Base-by-base conservation (phyloP, 169 alveolate genomes). In the Plasmodium adleri region DNA sequence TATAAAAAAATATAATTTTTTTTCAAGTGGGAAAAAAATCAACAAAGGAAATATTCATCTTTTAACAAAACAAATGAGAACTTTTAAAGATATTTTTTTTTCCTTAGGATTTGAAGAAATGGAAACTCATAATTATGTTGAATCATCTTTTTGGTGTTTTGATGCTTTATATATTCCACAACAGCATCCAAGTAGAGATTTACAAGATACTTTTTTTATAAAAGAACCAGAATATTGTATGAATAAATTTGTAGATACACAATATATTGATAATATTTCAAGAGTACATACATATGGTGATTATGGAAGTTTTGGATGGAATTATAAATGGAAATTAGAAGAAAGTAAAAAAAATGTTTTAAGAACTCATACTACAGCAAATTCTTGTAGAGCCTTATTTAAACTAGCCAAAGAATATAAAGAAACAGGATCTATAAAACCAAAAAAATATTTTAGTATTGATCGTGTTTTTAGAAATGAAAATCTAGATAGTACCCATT, bases 341-440 rank as follows among this genome's bases (percentile, higher is more conserved):
- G 92, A 97, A 93, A 80, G 93, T 52, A 90, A 88, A 59, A 92
- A 80, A 54, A 88, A 89, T 52, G 93, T 95, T 24, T 95, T 98
- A 85, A 93, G 99, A 92, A 99, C 99, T 1, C 99, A 99, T 92
- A 98, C 99, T 2, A 99, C 99, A n/a, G 99, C 99, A 1, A 98
- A 97, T 75, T 96, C 99, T 1, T 98, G 99, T 28, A 95, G 99
- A 74, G 95, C 97, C 97, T 95, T 99, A 49, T 96, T 96, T 83
- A 85, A 94, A 73, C 93, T 98, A 64, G 99, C 99, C 9, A 97
- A 98, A 90, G 97, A 98, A 78, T 95, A 95, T 74, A 93, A 96
- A 56, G 39, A 90, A 92, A 88, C 26, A 72, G 80, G 88, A 54
- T 88, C 52, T 70, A 92, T 74, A 45, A 90, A 95, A 72, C 99